Evolutionary conservation across 176 grass and related monocot genomes (phyloP).

Genomic region (Juncus inflexus): DNA sequence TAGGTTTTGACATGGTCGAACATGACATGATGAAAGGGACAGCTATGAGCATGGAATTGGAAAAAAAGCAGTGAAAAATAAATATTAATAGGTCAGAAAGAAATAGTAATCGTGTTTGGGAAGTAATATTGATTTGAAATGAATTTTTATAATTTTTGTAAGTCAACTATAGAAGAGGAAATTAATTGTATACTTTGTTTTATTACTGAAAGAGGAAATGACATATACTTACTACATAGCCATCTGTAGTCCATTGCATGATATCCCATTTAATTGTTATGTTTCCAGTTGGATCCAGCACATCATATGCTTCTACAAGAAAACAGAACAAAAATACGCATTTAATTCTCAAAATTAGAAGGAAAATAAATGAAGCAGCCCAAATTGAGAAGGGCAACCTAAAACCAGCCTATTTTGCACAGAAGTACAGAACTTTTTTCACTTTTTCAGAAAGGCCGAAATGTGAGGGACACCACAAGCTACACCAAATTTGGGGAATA

Average conservation of each 20-base stretch:
- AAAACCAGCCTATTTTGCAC: background rate
- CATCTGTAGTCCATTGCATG: slow-evolving; percentile 75
- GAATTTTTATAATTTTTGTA: background rate
- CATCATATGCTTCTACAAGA: slow-evolving; percentile 61
- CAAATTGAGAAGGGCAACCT: too few species aligned
- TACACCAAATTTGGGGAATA: slow-evolving; percentile 11
- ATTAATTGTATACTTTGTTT: background rate
- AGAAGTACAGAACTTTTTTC: slow-evolving; percentile 6
- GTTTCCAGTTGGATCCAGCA: slow-evolving; percentile 70
- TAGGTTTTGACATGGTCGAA: too few species aligned
- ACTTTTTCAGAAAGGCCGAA: slow-evolving; percentile 7
- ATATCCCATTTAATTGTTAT: slow-evolving; percentile 87
- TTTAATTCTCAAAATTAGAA: slow-evolving; percentile 1
- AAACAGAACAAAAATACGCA: slow-evolving; percentile 12
- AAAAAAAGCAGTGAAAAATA: slow-evolving; percentile 4
- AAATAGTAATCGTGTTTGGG: too few species aligned
- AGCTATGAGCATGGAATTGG: background rate
- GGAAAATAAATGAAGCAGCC: too few species aligned
- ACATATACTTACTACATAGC: slow-evolving; percentile 59
- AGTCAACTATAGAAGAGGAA: background rate
- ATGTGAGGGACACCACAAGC: slow-evolving; percentile 19
- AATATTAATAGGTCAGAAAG: background rate
- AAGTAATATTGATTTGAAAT: too few species aligned
- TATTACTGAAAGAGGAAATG: background rate
- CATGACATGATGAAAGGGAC: background rate